Evolutionary conservation across 768 basidiomycete genomes (phyloP), one percentile per base, ranked within the genome.

Genomic region (Nidularia pulvinata): DNA sequence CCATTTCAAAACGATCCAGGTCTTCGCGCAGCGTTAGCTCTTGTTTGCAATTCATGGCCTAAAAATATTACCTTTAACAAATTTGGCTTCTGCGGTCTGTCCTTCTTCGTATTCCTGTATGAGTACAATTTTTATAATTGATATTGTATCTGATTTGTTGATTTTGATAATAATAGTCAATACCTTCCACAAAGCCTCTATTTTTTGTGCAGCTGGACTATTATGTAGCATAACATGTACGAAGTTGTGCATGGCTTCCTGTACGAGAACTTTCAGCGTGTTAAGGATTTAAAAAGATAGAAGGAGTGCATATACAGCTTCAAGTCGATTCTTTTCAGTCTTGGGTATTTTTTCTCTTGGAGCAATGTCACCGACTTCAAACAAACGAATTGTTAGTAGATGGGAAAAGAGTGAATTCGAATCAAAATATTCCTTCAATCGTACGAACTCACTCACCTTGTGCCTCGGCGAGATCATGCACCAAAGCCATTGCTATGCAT

Each of bases 391-490:
- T 43, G 39, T 50, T 42, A 51, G 48, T 30, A 0, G 22, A 37
- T 45, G 33, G 7, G 30, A 39, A 19, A 32, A 37, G 36, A 6
- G 22, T 14, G 48, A 14, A 33, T 4, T 33, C 22, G 14, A 33
- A 16, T 30, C 25, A 30, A 3, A 30, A 30, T 30, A 30, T 30
- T 30, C 25, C 25, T 4, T 30, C 25, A 30, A 30, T 4, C 25
- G 25, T 19, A 34, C 33, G 6, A 35, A n/a, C 19, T 49, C 33
- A 48, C 55, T 36, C 48, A 88, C 92, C 89, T 78, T 94, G 90
- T 1, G 96, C 96, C 69, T 99, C 96, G 5, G 95, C 95, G 11
- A 99, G 81, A 69, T 99, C 96, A 63, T 99, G 96, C 11, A 97
- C 92, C 35, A 96, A 59, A 16, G 85, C 85, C 82, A 98, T 88